phyloP scores from a whole-genome alignment of 2,329 filamentous ascomycete species.

The Phyllosticta citrichinensis region DNA sequence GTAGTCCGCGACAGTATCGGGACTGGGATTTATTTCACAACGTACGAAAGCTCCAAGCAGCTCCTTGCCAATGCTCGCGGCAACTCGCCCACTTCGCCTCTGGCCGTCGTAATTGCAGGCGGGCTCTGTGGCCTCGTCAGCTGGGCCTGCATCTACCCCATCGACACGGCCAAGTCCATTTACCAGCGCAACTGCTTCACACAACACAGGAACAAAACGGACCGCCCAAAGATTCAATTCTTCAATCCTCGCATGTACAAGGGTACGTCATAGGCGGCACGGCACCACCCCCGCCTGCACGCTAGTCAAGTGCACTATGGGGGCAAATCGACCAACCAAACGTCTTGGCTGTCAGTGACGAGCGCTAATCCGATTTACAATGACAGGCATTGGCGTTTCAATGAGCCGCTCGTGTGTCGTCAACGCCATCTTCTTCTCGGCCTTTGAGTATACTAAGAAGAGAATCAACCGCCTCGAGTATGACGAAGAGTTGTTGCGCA shows the following conservation, averaged over 20 bases:
- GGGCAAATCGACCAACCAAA: background rate
- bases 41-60: constrained; percentile 80
- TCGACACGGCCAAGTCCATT: constrained; percentile 76
- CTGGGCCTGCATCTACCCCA: constrained; percentile 60
- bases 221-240: constrained; percentile 61
- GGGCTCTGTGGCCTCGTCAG: constrained; percentile 75
- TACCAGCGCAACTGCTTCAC: constrained; percentile 75
- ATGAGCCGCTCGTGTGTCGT: constrained; percentile 74
- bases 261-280: constrained; percentile 34
- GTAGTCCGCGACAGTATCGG: constrained; percentile 72
- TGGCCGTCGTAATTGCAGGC: constrained; percentile 68
- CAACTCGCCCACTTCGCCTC: constrained; percentile 63
- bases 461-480: constrained; percentile 35
- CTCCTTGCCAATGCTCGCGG: constrained; percentile 66
- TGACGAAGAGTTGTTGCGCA: constrained; percentile 22
- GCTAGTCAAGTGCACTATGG: background rate
- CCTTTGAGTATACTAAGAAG: constrained; percentile 72
- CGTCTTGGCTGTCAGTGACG: background rate
- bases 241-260: constrained; percentile 72
- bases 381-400: constrained; percentile 58
- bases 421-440: constrained; percentile 84
- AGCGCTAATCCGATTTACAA: background rate
- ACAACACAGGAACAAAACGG: constrained; percentile 48
- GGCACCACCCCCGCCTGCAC: background rate
- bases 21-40: constrained; percentile 79